phyloP scores from a whole-genome alignment of 2,329 filamentous ascomycete genomes.

The Colletotrichum phormii region DNA sequence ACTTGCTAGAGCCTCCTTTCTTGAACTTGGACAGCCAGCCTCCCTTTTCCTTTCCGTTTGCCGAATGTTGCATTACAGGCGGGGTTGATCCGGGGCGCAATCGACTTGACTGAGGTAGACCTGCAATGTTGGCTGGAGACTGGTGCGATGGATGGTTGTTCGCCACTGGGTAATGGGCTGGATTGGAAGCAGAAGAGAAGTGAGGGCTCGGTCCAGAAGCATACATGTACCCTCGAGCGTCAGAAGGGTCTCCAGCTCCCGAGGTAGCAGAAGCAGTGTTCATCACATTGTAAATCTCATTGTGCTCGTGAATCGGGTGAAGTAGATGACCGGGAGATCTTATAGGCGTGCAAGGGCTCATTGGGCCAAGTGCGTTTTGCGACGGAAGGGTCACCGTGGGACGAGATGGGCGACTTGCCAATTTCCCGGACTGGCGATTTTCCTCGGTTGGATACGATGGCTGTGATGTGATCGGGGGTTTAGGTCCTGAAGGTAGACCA shows the following conservation, averaged over 20 bases:
- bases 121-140: not conserved
- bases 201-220: not conserved
- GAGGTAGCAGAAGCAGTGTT: not conserved
- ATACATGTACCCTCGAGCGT: not conserved
- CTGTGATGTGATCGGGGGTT: not conserved
- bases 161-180: constrained; percentile 5
- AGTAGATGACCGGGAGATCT: constrained; percentile 32
- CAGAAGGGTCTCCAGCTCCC: not conserved
- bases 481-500: not conserved
- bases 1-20: constrained; percentile 25
- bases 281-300: constrained; percentile 2
- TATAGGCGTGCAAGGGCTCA: constrained; percentile 14
- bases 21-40: constrained; percentile 37
- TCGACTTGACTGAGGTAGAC: not conserved
- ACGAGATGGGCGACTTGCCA: constrained; percentile 14
- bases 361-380: not conserved
- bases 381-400: constrained; percentile 1
- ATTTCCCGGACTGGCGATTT: not conserved
- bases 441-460: not conserved
- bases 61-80: constrained; percentile 1
- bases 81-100: constrained; percentile 11
- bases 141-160: constrained; percentile 1
- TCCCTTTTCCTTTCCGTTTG: constrained; percentile 32
- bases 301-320: constrained; percentile 36
- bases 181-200: not conserved